Percentiles rank a stretch among this genome's conserved stretches.
These are phyloP conservation scores for Penicillium sp. DNA, from an alignment of 2,329 filamentous ascomycete species.

Conservation along the genomic window DNA sequence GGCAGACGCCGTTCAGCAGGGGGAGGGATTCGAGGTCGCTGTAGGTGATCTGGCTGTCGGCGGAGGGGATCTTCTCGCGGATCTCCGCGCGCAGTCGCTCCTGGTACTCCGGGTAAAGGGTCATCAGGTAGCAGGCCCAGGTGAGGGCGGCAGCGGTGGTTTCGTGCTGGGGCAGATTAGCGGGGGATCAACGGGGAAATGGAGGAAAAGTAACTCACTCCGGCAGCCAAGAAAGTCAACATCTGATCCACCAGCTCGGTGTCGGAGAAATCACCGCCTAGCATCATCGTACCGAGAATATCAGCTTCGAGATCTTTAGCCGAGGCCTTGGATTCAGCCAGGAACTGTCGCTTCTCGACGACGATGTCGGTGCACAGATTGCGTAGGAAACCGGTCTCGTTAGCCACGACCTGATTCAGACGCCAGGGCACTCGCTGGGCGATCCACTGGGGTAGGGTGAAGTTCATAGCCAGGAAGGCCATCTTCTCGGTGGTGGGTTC, in stretches of 20 bases:
- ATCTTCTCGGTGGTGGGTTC: slow-evolving; percentile 46
- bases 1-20: slow-evolving; percentile 74
- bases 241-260: slow-evolving; percentile 43
- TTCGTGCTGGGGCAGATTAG: slow-evolving; percentile 44
- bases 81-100: slow-evolving; percentile 52
- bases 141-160: slow-evolving; percentile 55
- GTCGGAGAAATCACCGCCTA: slow-evolving; percentile 39
- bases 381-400: slow-evolving; percentile 33
- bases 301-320: slow-evolving; percentile 37
- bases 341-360: slow-evolving; percentile 30
- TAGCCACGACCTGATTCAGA: slow-evolving; percentile 31
- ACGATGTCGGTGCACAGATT: slow-evolving; percentile 36
- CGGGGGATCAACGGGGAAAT: background rate
- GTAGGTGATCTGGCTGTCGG: slow-evolving; percentile 26
- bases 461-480: slow-evolving; percentile 43
- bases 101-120: slow-evolving; percentile 51
- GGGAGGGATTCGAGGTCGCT: slow-evolving; percentile 64
- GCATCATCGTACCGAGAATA: slow-evolving; percentile 40
- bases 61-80: slow-evolving; percentile 45
- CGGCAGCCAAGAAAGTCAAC: slow-evolving; percentile 44
- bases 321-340: slow-evolving; percentile 36
- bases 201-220: slow-evolving; percentile 21
- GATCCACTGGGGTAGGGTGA: slow-evolving; percentile 53
- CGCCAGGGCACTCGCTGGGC: slow-evolving; percentile 46
- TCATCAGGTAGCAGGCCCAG: slow-evolving; percentile 56